phyloP scores from a whole-genome alignment of 2,329 filamentous ascomycete genomes.

The Bipolaris cookei region DNA sequence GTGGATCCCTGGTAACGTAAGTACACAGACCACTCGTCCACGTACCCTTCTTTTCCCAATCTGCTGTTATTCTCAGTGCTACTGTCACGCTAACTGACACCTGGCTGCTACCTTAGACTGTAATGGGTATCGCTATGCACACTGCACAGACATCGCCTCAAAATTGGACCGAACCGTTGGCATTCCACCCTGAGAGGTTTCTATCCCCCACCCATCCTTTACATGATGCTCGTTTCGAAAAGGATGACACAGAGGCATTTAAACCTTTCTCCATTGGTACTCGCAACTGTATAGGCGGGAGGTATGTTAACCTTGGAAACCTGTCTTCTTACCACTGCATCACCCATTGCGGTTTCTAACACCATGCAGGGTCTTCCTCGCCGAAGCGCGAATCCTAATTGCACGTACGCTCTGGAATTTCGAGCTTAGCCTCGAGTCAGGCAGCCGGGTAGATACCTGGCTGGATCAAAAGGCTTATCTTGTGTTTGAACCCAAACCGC shows the following conservation, averaged over 20 bases:
- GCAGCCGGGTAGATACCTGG: background rate
- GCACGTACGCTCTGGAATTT: constrained; percentile 5
- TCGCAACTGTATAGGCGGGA: constrained; percentile 14
- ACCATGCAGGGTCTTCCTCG: constrained; percentile 1
- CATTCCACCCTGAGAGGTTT: constrained; percentile 11
- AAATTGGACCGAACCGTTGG: constrained; percentile 7
- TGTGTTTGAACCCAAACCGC: constrained; percentile 4
- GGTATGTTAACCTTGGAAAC: background rate
- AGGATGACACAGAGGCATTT: constrained; percentile 12
- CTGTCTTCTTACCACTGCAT: background rate
- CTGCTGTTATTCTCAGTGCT: background rate
- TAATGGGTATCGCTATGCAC: constrained; percentile 5
- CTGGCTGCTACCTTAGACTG: background rate
- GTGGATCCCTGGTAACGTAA: constrained; percentile 4
- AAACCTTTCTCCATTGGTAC: constrained; percentile 13
- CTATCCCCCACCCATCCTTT: background rate
- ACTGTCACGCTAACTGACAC: background rate
- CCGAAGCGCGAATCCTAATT: background rate
- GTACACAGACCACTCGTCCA: background rate
- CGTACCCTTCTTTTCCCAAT: background rate
- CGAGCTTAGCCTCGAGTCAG: background rate
- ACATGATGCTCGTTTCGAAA: constrained; percentile 1
- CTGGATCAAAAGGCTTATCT: constrained; percentile 8
- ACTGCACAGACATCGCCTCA: constrained; percentile 7
- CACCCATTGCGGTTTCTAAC: background rate